phyloP scores from a whole-genome alignment of 2,329 filamentous ascomycete species.

The Orbilia quercus region DNA sequence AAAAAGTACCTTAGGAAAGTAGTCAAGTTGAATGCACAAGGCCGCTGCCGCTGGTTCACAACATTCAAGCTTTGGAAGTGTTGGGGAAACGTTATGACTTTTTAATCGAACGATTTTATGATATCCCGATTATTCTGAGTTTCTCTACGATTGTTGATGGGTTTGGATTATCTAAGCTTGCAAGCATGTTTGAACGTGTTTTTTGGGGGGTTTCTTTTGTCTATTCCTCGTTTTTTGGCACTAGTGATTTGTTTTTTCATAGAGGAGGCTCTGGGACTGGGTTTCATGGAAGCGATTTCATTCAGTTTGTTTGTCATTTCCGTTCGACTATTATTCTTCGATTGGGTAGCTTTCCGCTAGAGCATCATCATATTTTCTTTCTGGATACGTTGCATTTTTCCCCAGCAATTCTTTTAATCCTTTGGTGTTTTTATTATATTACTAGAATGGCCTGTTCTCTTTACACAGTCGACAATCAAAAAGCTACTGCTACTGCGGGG shows the following conservation, averaged over 20 bases:
- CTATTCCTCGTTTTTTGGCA: neutral
- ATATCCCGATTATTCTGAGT: neutral
- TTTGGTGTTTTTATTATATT: slow-evolving; percentile 1
- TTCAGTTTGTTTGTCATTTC: slow-evolving; percentile 9
- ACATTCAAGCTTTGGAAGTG: neutral
- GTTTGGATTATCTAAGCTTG: neutral
- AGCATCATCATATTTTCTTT: neutral
- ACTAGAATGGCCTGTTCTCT: slow-evolving; percentile 10
- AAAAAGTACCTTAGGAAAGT: too few species aligned
- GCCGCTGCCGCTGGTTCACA: too few species aligned
- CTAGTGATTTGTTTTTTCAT: neutral
- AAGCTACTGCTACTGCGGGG: slow-evolving; percentile 17
- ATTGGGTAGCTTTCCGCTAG: neutral
- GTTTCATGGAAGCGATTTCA: neutral
- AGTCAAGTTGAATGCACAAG: too few species aligned
- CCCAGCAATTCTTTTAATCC: neutral
- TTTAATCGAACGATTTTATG: slow-evolving; percentile 1
- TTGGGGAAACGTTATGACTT: slow-evolving; percentile 6
- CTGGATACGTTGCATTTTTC: slow-evolving; percentile 4
- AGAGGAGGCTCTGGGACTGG: neutral
- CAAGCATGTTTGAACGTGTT: slow-evolving; percentile 4
- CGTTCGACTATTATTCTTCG: neutral
- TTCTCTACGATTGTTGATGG: neutral
- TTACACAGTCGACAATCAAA: slow-evolving; percentile 2
- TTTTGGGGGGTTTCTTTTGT: neutral